Base-by-base conservation (phyloP, 148 eudicot species). In the Fagopyrum homotropicum region DNA sequence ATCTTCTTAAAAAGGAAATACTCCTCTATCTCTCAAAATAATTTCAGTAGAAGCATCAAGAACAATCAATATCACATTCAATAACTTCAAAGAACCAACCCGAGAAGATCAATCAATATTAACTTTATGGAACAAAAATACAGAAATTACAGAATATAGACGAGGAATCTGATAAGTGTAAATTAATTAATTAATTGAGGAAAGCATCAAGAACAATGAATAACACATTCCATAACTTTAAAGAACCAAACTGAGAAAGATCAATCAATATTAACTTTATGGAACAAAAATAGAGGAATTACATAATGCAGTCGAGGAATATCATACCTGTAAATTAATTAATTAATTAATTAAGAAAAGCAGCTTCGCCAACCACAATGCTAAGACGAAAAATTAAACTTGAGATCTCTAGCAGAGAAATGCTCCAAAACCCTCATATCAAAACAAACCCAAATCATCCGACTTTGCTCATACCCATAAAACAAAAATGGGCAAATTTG, bases 321-420 rank as follows among this genome's bases (percentile, higher is more conserved):
- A 35, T 35, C 0, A 35, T 35, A 35, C 0, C 40, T 35, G 40
- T 35, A 35, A 35, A 35, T 35, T 35, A 35, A 35, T 35, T 35
- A 35, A 35, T 35, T 35, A 35, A 35, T 66, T 40, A 9, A 9
- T 10, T 30, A 15, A 63, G 69, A 40, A 12, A 63, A 63, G 1
- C 29, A 63, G 69, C 69, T 30, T 63, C 69, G 11, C 69, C 69
- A 63, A 63, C 69, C 44, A 63, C 69, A 35, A 66, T 66, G 71
- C 45, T 35, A 66, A 35, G 19, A 66, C 17, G 19, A 66, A 40
- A 66, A 40, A 8, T 66, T 17, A 64, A 64, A 40, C 19, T 43
- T 66, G 71, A 66, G 71, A 66, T 66, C 71, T 66, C 45, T 49
- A 14, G 47, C 71, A 66, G 17, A 43, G 47, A 15, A 35, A 12